These are phyloP conservation scores for Yarrowia sp. DNA, from an alignment of 805 yeast species.

Conservation along the genomic window DNA sequence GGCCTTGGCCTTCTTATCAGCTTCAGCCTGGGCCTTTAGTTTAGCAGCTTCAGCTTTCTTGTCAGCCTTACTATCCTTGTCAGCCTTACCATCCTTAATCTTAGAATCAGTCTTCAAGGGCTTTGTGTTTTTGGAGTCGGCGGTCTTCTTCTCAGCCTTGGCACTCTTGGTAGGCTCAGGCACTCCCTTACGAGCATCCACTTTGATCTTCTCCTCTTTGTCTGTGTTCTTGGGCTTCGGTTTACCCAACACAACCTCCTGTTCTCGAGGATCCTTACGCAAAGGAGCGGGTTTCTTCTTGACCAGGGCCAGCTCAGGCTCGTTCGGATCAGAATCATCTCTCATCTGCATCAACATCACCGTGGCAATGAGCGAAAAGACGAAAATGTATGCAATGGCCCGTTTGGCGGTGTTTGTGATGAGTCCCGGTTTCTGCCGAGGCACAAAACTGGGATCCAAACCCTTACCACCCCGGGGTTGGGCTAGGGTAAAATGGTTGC, in stretches of 20 bases:
- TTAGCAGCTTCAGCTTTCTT: no score
- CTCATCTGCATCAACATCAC: constrained; percentile 21
- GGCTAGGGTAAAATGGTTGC: constrained; percentile 27
- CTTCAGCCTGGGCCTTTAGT: not conserved
- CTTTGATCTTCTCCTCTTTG: not conserved
- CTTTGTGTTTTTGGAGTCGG: no score
- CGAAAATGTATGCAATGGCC: constrained; percentile 33
- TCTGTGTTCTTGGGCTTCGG: not conserved
- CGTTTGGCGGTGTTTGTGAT: constrained; percentile 37
- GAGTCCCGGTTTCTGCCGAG: constrained; percentile 30
- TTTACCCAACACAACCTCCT: constrained; percentile 31
- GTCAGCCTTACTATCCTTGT: not conserved
- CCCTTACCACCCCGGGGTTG: constrained; percentile 14
- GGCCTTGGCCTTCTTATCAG: not conserved
- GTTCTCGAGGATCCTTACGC: constrained; percentile 14
- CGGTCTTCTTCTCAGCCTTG: no score
- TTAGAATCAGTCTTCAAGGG: no score
- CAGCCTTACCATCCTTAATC: not conserved
- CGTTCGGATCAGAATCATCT: constrained; percentile 8
- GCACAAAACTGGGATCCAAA: constrained; percentile 32
- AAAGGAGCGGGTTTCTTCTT: constrained; percentile 32
- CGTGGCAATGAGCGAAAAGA: constrained; percentile 17
- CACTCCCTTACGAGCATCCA: not conserved
- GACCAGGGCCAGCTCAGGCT: constrained; percentile 12
- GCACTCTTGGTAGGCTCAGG: no score